These are phyloP conservation scores for Curvularia hawaiiensis DNA, from an alignment of 2,329 filamentous ascomycete genomes.

Conservation along the genomic window DNA sequence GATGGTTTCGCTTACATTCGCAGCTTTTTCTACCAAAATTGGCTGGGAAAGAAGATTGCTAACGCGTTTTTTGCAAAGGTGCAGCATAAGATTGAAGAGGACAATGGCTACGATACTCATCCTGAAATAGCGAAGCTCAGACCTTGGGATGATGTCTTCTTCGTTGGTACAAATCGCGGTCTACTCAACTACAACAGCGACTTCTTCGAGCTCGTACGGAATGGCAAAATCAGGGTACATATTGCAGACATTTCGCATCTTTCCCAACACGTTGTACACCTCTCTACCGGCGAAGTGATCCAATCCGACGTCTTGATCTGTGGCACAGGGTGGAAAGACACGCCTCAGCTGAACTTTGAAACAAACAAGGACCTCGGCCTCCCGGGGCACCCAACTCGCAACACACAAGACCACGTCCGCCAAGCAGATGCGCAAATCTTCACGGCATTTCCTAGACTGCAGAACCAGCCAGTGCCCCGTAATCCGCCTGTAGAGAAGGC, in stretches of 20 bases:
- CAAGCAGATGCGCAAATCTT: conserved; percentile 23
- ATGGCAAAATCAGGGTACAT: conserved; percentile 60
- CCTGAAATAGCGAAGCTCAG: conserved; percentile 49
- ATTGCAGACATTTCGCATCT: conserved; percentile 60
- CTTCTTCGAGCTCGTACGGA: conserved; percentile 62
- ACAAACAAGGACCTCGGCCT: conserved; percentile 32
- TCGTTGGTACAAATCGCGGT: conserved; percentile 61
- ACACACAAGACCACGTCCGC: conserved; percentile 59
- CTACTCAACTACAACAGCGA: conserved; percentile 64
- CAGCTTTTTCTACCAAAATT: conserved; percentile 61
- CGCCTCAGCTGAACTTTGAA: conserved; percentile 59
- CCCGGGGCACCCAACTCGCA: conserved; percentile 20
- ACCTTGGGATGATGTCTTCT: conserved; percentile 53
- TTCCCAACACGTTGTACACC: conserved; percentile 53
- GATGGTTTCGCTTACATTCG: conserved; percentile 65
- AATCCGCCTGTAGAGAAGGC: conserved; percentile 9
- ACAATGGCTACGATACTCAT: conserved; percentile 53
- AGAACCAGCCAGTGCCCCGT: conserved; percentile 53
- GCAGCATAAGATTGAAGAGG: conserved; percentile 55
- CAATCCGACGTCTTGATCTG: conserved; percentile 59
- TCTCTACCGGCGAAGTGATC: conserved; percentile 54
- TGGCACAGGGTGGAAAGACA: conserved; percentile 63
- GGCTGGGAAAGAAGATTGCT: conserved; percentile 61
- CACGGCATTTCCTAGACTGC: conserved; percentile 57
- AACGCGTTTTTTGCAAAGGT: conserved; percentile 62